Conservation (phyloP, 768 basidiomycete species). For the Suillus americanus region DNA sequence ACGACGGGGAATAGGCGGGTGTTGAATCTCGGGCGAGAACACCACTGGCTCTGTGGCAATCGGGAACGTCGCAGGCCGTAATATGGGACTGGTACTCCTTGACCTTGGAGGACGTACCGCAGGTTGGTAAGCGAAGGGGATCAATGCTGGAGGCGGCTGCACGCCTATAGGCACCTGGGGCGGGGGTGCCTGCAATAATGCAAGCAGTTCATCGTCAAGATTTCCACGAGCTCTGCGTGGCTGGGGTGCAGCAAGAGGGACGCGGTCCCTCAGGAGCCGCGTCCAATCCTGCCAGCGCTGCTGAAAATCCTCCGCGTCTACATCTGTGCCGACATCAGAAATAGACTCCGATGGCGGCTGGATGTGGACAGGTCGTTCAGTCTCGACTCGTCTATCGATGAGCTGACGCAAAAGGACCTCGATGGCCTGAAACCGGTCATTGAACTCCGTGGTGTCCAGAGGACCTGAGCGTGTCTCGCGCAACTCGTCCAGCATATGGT, state of each 20-base stretch:
- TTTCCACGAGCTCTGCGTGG: constrained; percentile 46
- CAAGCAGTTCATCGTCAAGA: constrained; percentile 59
- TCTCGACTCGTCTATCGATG: constrained; percentile 9
- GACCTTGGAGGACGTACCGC: constrained; percentile 38
- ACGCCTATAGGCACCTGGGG: constrained; percentile 39
- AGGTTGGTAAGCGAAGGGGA: constrained; percentile 56
- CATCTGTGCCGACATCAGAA: constrained; percentile 29
- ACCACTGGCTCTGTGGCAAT: constrained; percentile 17
- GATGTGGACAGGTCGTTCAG: constrained; percentile 10
- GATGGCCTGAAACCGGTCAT: constrained; percentile 29
- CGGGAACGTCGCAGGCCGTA: constrained; percentile 28
- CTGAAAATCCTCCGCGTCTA: constrained; percentile 15
- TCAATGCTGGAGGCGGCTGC: constrained; percentile 50
- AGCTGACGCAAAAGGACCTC: constrained; percentile 23
- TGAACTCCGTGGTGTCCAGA: constrained; percentile 40
- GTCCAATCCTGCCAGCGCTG: constrained; percentile 16
- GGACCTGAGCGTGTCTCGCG: constrained; percentile 43
- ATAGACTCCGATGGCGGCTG: constrained; percentile 25
- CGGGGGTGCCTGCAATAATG: constrained; percentile 52
- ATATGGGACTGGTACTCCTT: constrained; percentile 41
- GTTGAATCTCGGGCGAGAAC: constrained; percentile 21
- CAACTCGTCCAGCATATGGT: constrained; percentile 62
- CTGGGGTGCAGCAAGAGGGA: constrained; percentile 45
- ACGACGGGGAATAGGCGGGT: constrained; percentile 1
- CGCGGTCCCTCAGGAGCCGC: constrained; percentile 25